A percentile compares a stretch with the other conserved stretches of the same genome.
Evolutionary conservation across 371 early-diverging fungal species (phyloP).

Genomic region (Capniomyces stellatus): DNA sequence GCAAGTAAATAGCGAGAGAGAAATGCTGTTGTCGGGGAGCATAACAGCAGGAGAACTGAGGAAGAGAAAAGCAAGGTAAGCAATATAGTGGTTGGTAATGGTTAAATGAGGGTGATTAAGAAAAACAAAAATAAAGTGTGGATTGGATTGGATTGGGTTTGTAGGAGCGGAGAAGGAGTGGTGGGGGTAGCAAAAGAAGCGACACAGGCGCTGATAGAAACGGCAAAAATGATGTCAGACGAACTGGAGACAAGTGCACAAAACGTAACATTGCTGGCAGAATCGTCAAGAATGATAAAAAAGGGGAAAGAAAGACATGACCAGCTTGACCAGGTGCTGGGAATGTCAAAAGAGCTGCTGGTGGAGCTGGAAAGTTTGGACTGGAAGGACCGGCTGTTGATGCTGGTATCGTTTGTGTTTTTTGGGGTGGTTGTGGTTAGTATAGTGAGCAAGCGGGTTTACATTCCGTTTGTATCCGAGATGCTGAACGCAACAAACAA

Average conservation of each 20-base stretch:
- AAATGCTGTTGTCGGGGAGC: background rate
- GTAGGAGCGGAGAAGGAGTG: background rate
- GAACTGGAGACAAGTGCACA: background rate
- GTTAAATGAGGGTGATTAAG: background rate
- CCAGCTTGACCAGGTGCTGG: background rate
- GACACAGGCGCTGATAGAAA: background rate
- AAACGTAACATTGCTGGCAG: background rate
- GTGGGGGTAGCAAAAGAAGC: background rate
- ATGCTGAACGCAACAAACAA: no score
- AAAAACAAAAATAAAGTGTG: background rate
- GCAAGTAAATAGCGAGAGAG: background rate
- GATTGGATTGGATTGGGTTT: background rate
- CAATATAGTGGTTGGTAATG: background rate
- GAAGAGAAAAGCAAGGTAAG: background rate
- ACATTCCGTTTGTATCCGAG: background rate
- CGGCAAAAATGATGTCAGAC: background rate
- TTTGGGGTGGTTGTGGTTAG: background rate
- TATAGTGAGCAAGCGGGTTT: background rate
- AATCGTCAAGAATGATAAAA: background rate
- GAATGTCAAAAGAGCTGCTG: background rate
- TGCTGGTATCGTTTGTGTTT: background rate
- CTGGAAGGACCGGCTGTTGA: background rate
- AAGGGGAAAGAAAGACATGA: background rate
- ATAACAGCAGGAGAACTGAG: background rate
- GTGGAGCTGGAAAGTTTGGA: background rate